Base-by-base conservation (phyloP, 306 rosid genomes). In the Mucuna pruriens region DNA sequence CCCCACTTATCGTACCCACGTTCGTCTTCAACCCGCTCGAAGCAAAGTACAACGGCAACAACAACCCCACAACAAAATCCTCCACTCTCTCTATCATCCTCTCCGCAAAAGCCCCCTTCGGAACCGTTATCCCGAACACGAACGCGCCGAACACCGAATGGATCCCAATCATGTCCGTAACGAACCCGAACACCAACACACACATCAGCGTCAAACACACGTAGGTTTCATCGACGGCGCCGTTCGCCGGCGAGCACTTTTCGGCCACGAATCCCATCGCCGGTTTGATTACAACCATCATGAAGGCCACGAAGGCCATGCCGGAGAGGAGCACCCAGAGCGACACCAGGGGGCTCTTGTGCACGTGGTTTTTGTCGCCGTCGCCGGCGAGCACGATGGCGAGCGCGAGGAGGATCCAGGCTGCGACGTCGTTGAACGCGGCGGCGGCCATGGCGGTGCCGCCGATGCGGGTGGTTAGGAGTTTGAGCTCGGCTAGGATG, bases 371-470 rank as follows among this genome's bases (percentile, higher is more conserved):
- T 9, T 33, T 22, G 2, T 16, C 66, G 0, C 82, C 82, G 8
- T 51, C 60, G 52, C 93, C 84, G 2, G 94, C 89, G 13, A 92
- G 86, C 20, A 93, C 86, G 58, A 90, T 71, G 12, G 94, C 94
- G 7, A 92, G 90, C 29, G 97, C 94, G 49, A 92, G 64, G 34
- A 57, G 64, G 34, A 57, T 23, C 64, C 64, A 57, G 6, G 64
- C 64, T 2, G 64, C 34, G 92, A 90, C 89, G 16, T 92, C 97
- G n/a, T 92, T 92, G 1, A 92, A 87, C 2, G 97, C 97, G 0
- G 97, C 97, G 3, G 97, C 94, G 12, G 97, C 88, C 93, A 92
- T 87, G 51, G 97, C 97, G 70, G 90, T 71, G 31, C 89, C 45
- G 1, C 97, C 94, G n/a, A 87, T 34, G 6, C 85, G 89, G 11